A percentile compares a stretch with the other conserved stretches of the same genome.
phyloP scores from a whole-genome alignment of 257 asterid genomes.

The Ajuga chamaepitys region DNA sequence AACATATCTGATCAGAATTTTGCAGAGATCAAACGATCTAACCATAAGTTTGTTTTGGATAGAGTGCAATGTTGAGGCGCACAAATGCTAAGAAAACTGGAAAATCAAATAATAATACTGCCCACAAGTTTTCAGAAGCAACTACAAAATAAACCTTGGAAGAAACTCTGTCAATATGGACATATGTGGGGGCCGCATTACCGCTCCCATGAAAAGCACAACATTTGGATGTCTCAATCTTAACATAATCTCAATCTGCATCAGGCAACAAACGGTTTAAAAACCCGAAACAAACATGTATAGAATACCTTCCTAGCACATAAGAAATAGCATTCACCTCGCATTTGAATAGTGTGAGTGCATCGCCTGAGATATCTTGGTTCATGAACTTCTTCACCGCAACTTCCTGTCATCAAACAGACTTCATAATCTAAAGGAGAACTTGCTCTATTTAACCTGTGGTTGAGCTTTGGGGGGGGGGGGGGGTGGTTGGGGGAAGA shows the following conservation, averaged over 20 bases:
- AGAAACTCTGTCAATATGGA: constrained; percentile 92
- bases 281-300: neutral
- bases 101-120: too few relatives aligned
- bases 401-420: constrained; percentile 63
- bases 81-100: neutral
- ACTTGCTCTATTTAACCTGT: neutral
- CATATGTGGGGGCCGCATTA: constrained; percentile 84
- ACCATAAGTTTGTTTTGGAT: too few relatives aligned
- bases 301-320: neutral
- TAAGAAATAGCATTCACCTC: constrained; percentile 46
- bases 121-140: too few relatives aligned
- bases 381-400: constrained; percentile 92
- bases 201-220: constrained; percentile 99
- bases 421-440: neutral
- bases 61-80: neutral
- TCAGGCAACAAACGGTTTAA: constrained; percentile 6
- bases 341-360: constrained; percentile 74
- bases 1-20: neutral
- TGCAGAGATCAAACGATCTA: neutral
- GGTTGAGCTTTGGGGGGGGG: neutral
- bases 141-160: constrained; percentile 89
- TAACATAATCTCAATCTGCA: constrained; percentile 88
- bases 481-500: too few relatives aligned
- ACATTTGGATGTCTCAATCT: constrained; percentile 97
- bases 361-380: constrained; percentile 90